Percentiles rank a stretch among this genome's conserved stretches.
Conservation (phyloP, 1,284 basidiomycete genomes). For the Phellinidium pouzarii region DNA sequence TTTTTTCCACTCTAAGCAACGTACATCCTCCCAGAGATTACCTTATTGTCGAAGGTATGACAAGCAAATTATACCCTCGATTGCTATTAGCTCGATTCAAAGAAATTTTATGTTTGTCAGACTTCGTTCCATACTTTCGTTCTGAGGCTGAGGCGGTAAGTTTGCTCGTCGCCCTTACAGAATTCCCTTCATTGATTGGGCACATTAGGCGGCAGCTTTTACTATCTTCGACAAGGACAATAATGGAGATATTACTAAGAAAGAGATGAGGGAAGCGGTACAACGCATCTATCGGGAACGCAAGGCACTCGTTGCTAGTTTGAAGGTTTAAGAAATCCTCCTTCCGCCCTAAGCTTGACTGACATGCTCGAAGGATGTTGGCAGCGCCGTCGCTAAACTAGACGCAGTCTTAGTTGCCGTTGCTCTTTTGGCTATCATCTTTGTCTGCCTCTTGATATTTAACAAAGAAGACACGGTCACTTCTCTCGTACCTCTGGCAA, state of each 20-base stretch:
- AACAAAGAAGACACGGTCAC: conserved; percentile 61
- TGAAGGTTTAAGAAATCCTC: conserved; percentile 43
- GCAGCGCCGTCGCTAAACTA: conserved; percentile 67
- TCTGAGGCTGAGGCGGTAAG: conserved; percentile 64
- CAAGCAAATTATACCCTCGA: conserved; percentile 2
- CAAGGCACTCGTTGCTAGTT: conserved; percentile 61
- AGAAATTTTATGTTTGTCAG: conserved; percentile 30
- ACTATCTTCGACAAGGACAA: conserved; percentile 75
- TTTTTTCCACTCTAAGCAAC: conserved; percentile 60
- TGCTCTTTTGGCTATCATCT: conserved; percentile 56
- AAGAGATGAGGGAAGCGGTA: conserved; percentile 81
- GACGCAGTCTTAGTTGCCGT: conserved; percentile 66
- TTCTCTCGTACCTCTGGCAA: conserved; percentile 78
- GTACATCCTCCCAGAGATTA: conserved; percentile 51
- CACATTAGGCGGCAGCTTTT: conserved; percentile 60
- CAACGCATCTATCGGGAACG: conserved; percentile 78
- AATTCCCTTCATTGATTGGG: conserved; percentile 11
- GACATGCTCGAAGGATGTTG: conserved; percentile 44
- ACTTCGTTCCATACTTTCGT: conserved; percentile 75
- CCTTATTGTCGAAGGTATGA: conserved; percentile 58
- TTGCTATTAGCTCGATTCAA: too few species aligned
- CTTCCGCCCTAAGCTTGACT: conserved; percentile 3
- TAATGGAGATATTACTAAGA: conserved; percentile 76
- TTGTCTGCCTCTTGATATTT: conserved; percentile 77
- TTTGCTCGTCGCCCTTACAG: conserved; percentile 15